A percentile compares a stretch with the other conserved stretches of the same genome.
Evolutionary conservation across 176 grass and related monocot species (phyloP).

Genomic region (Elymus sibiricus): DNA sequence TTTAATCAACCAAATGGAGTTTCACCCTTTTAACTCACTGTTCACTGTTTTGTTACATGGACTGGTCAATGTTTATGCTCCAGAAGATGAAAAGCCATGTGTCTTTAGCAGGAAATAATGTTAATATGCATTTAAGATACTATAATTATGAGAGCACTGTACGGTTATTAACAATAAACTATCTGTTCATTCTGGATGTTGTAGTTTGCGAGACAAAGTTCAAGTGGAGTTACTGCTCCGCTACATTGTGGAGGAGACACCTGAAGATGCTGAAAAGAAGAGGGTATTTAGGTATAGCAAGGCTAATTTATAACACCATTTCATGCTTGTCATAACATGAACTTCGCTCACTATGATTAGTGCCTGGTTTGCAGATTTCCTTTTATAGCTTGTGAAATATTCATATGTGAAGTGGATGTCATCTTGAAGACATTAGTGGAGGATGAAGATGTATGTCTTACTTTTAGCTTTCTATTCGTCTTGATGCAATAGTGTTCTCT

Average conservation of each 20-base stretch:
- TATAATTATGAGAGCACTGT: neutral
- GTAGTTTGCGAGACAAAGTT: conserved; percentile 78
- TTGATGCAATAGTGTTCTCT: neutral
- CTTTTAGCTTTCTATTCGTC: neutral
- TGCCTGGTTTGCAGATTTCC: conserved; percentile 69
- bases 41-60: neutral
- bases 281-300: conserved; percentile 69
- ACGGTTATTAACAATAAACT: conserved; percentile 10
- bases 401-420: conserved; percentile 96
- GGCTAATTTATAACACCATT: neutral
- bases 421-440: conserved; percentile 95
- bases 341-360: conserved; percentile 19
- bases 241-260: conserved; percentile 80
- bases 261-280: conserved; percentile 90
- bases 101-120: neutral
- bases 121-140: neutral
- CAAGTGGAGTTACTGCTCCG: conserved; percentile 79
- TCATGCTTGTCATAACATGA: neutral
- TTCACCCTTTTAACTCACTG: neutral
- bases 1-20: neutral
- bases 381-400: conserved; percentile 99
- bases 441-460: conserved; percentile 72
- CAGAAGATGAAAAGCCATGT: neutral
- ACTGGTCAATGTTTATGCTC: neutral
- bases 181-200: conserved; percentile 25